Evolutionary conservation across 306 rosid genomes (phyloP).

Genomic region (Boehmeria nivea): DNA sequence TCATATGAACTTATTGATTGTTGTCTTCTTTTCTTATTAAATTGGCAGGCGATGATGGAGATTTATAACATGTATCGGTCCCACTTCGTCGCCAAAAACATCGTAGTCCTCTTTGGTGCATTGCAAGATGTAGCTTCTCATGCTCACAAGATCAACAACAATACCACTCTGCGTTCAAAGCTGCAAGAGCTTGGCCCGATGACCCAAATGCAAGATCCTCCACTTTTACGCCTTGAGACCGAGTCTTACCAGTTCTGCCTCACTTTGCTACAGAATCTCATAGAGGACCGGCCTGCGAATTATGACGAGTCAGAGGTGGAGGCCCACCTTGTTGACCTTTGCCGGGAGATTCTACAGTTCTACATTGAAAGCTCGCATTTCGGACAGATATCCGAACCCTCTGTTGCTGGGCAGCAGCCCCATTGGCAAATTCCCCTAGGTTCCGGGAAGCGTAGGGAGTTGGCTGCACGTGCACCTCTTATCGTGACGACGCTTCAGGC

Average conservation of each 20-base stretch:
- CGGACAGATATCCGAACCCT: constrained; percentile 47
- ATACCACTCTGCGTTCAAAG: constrained; percentile 57
- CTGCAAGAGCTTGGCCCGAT: constrained; percentile 83
- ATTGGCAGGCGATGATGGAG: constrained; percentile 90
- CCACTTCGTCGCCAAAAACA: constrained; percentile 57
- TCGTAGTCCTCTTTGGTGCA: constrained; percentile 59
- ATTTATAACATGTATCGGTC: constrained; percentile 72
- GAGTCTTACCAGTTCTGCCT: constrained; percentile 92
- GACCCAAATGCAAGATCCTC: constrained; percentile 99
- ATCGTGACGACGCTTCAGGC: constrained; percentile 90
- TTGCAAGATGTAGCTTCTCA: constrained; percentile 74
- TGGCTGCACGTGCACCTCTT: constrained; percentile 88
- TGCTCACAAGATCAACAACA: constrained; percentile 66
- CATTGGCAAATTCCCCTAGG: constrained; percentile 84
- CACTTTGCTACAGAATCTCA: constrained; percentile 77
- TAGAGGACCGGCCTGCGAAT: constrained; percentile 56
- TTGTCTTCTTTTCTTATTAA: constrained; percentile 21
- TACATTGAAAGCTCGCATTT: constrained; percentile 59
- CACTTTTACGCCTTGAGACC: constrained; percentile 86
- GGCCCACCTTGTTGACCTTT: constrained; percentile 59
- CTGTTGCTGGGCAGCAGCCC: constrained; percentile 35
- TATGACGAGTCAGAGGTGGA: constrained; percentile 65
- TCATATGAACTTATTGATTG: too few species aligned
- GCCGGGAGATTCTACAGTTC: constrained; percentile 68
- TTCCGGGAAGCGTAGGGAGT: constrained; percentile 77